Evolutionary conservation across 495 filamentous ascomycete genomes (phyloP).

Genomic region (Margaritispora aquatica): DNA sequence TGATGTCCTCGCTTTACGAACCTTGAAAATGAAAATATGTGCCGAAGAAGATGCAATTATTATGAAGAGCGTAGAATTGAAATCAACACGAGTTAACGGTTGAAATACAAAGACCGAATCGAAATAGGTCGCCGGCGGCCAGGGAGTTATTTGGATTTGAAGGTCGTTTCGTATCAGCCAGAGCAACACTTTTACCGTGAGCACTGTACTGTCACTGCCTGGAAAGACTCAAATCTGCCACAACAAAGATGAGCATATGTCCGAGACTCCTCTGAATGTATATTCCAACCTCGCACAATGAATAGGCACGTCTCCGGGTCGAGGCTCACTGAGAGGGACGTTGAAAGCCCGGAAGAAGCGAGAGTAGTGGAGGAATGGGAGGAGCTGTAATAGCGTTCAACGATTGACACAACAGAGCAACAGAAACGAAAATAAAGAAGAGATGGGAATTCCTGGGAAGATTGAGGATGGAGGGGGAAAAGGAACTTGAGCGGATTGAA

Average conservation of each 20-base stretch:
- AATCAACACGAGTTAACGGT: slow-evolving; percentile 31
- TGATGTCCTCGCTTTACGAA: slow-evolving; percentile 12
- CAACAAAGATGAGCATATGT: slow-evolving; percentile 29
- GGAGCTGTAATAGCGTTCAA: slow-evolving; percentile 17
- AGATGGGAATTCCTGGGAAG: slow-evolving; percentile 9
- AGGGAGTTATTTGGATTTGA: slow-evolving; percentile 23
- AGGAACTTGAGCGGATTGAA: not conserved
- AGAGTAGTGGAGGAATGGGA: slow-evolving; percentile 17
- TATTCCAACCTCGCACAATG: slow-evolving; percentile 25
- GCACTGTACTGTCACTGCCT: slow-evolving; percentile 23
- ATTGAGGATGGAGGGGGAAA: slow-evolving; percentile 1
- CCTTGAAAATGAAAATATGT: slow-evolving; percentile 18
- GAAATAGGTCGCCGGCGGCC: slow-evolving; percentile 51
- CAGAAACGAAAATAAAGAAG: slow-evolving; percentile 25
- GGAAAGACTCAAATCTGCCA: slow-evolving; percentile 23
- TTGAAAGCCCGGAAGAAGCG: slow-evolving; percentile 23
- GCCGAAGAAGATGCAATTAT: slow-evolving; percentile 17
- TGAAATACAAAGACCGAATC: slow-evolving; percentile 35
- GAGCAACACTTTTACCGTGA: slow-evolving; percentile 47
- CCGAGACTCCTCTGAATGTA: slow-evolving; percentile 28
- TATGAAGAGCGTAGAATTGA: slow-evolving; percentile 19
- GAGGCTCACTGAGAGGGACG: slow-evolving; percentile 7
- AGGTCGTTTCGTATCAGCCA: slow-evolving; percentile 33
- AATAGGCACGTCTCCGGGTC: slow-evolving; percentile 12
- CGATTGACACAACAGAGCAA: slow-evolving; percentile 5